phyloP scores from a whole-genome alignment of 345 rosid species.

The Melastoma malabathricum region DNA sequence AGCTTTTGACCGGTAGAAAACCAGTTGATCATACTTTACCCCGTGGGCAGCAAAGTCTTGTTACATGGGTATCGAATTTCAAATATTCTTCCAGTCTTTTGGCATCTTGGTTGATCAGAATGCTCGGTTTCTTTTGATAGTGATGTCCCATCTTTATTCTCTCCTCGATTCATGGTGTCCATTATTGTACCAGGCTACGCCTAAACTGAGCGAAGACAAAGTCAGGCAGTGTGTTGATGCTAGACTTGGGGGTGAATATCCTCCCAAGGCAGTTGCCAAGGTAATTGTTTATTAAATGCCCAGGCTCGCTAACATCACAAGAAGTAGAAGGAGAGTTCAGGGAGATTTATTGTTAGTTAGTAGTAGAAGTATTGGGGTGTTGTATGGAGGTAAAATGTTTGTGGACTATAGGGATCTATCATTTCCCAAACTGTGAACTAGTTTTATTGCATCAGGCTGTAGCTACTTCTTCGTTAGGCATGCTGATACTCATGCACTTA shows the following conservation, averaged over 20 bases:
- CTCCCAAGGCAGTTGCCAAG: constrained; percentile 95
- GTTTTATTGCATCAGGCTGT: too few species aligned
- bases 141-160: neutral
- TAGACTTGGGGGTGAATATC: constrained; percentile 76
- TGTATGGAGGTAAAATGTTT: too few species aligned
- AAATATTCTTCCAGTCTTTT: neutral
- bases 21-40: constrained; percentile 97
- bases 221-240: constrained; percentile 88
- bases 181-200: constrained; percentile 49
- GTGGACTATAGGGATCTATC: too few species aligned
- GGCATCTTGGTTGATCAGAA: neutral
- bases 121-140: neutral
- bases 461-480: too few species aligned
- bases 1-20: constrained; percentile 89
- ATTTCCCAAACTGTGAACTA: too few species aligned
- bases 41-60: constrained; percentile 70
- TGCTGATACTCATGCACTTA: too few species aligned
- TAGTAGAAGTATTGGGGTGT: too few species aligned
- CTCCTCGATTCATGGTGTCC: neutral
- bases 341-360: too few species aligned
- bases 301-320: too few species aligned
- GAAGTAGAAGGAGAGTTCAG: too few species aligned
- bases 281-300: constrained; percentile 18
- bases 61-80: constrained; percentile 43
- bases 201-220: constrained; percentile 89